Evolutionary conservation across 805 yeast species (phyloP), one percentile per base, ranked within the genome.

Genomic region (Zygosaccharomyces pseudorouxii): DNA sequence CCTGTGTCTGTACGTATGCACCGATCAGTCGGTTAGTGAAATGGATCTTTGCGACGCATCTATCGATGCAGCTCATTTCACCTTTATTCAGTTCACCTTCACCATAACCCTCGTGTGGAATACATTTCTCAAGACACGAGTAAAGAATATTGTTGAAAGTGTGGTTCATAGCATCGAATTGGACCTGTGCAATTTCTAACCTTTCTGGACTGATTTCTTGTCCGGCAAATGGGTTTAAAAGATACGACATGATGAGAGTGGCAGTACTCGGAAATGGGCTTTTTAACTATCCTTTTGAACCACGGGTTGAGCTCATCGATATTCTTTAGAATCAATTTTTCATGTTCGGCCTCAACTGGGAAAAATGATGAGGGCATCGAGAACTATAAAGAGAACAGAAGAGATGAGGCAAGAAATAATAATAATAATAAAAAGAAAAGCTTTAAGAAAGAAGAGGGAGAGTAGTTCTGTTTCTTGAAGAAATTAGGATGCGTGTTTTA

Each of bases 1-100:
- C 69, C 55, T 66, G 71, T 59, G 61, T 50, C 52, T 74, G 73
- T 53, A 75, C 71, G 65, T 69, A 61, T 12, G 72, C 75, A 0
- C 92, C 93, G 27, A 87, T 71, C 46, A 76, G 62, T 39, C 78
- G 66, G 63, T 84, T 89, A 40, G 89, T 83, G 57, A 76, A 76
- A 72, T 89, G 86, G 67, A 83, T 89, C 66, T 90, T 90, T 54
- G 81, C 69, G 38, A 86, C 92, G 70, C 98, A 90, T 51, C 97
- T 73, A 65, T 89, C 96, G 9, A 87, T 70, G 64, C 97, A 92
- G 39, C 79, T 76, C 50, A 74, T 68, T 63, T 90, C 97, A 31
- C 96, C 97, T 59, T 89, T 89, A 54, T 80, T 81, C 47, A 90
- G 71, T 22, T 92, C 97, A 8, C 79, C 75, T 58, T 92, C 98